Conservation (phyloP, 1,139 yeast species). For the Blastobotrys ciferrii region DNA sequence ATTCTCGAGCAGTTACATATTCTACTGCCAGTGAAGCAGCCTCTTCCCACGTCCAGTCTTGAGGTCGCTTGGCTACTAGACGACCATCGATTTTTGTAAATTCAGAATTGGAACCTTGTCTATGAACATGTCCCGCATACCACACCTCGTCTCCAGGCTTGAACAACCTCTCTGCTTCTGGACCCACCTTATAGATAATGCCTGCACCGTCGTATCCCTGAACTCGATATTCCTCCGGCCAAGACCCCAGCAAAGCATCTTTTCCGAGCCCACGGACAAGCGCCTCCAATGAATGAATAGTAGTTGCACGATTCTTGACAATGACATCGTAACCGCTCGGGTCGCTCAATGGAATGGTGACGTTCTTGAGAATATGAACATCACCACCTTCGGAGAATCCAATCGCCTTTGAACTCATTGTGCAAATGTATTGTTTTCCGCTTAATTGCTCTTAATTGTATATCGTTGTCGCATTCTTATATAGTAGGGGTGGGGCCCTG, state of each 20-base stretch:
- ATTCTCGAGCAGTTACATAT: background rate
- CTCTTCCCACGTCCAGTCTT: background rate
- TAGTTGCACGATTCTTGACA: background rate
- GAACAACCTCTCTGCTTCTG: background rate
- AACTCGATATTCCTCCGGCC: conserved; percentile 3
- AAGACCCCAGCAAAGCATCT: background rate
- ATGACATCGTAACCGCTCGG: conserved; percentile 1
- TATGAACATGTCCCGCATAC: conserved; percentile 6
- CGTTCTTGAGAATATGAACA: background rate
- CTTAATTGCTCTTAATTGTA: too few relatives aligned
- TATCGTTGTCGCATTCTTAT: too few relatives aligned
- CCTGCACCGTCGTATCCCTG: conserved; percentile 4
- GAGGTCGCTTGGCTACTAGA: background rate
- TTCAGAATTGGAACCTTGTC: background rate
- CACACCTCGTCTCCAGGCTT: conserved; percentile 5
- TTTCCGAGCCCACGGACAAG: background rate
- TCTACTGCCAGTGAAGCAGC: background rate
- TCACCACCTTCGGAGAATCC: background rate
- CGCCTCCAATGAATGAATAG: conserved; percentile 2
- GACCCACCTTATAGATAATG: conserved; percentile 1
- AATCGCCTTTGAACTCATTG: background rate
- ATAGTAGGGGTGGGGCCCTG: too few relatives aligned
- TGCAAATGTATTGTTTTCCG: too few relatives aligned
- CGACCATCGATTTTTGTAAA: conserved; percentile 2
- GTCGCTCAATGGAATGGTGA: background rate